Evolutionary conservation across 192 early-diverging fungal genomes (phyloP), one percentile per base, ranked within the genome.

Genomic region (Fimicolochytrium jonesii): DNA sequence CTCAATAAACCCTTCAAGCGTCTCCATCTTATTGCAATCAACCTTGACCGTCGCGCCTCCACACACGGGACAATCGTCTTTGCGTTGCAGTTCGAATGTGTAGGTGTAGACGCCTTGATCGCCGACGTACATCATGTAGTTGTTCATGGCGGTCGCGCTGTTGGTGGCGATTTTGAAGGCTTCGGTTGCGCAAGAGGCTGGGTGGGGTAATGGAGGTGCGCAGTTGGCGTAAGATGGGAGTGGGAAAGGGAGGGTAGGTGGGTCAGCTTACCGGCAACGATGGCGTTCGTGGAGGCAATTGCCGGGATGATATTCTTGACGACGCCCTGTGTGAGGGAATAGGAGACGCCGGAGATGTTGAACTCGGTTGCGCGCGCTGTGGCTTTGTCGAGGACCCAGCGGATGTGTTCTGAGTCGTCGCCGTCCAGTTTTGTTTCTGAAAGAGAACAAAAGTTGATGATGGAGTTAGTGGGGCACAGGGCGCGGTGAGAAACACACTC

Each of bases 251-350:
- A 37, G 23, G 9, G 25, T 57, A 22, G 13, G 10, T 10, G 88
- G 36, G 89, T 78, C 90, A 86, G 48, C 87, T 88, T 74, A 36
- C 94, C 94, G 20, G 94, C 91, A 52, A 98, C 82, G 28, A 96
- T 90, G 22, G 95, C 97, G 61, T 99, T 99, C 20, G 97, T 96
- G 1, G 94, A 94, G 31, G 97, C 95, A 59, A 99, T 94, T 23
- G 94, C 94, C 1, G 95, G 95, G 56, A 98, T 97, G 58, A 99
- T 98, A 73, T 95, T 95, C 77, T 98, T 98, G 50, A 98, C 92
- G 18, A 98, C 96, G 6, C 93, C 94, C 72, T 95, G 92, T 0
- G 94, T 90, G 44, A 98, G 78, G 22, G 89, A 85, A 54, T 91
- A 95, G 1, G 85, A 95, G 13, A 98, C 86, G 6, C 93, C 94